These are phyloP conservation scores for Oryza longistaminata DNA, from an alignment of 176 grass and related monocot species.

Conservation along the genomic window DNA sequence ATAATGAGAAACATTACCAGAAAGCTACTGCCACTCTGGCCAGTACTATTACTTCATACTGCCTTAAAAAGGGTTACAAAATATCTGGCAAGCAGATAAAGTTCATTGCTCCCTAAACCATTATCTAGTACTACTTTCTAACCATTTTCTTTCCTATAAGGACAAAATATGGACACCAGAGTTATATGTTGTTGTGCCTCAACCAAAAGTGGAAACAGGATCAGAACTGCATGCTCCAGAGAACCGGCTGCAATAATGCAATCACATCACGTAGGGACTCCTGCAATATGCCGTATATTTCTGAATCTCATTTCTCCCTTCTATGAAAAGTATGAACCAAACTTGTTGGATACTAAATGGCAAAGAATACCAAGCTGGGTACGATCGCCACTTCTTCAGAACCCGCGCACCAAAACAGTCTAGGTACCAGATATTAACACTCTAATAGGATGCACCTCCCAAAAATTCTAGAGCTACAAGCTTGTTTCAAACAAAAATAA, in stretches of 20 bases:
- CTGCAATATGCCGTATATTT: neutral
- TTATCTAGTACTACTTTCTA: neutral
- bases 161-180: neutral
- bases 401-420: neutral
- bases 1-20: neutral
- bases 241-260: neutral
- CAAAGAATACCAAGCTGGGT: neutral
- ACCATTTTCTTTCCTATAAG: neutral
- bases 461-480: neutral
- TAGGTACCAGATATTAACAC: neutral
- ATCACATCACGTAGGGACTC: neutral
- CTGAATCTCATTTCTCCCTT: neutral
- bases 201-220: neutral
- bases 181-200: neutral
- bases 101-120: constrained; percentile 13
- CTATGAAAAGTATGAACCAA: neutral
- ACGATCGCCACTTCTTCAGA: neutral
- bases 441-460: neutral
- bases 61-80: neutral
- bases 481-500: neutral
- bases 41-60: neutral
- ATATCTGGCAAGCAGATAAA: neutral
- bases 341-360: neutral
- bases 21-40: neutral
- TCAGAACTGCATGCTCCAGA: neutral